phyloP scores from a whole-genome alignment of 805 yeast species.

The Teunomyces gatunensis region DNA sequence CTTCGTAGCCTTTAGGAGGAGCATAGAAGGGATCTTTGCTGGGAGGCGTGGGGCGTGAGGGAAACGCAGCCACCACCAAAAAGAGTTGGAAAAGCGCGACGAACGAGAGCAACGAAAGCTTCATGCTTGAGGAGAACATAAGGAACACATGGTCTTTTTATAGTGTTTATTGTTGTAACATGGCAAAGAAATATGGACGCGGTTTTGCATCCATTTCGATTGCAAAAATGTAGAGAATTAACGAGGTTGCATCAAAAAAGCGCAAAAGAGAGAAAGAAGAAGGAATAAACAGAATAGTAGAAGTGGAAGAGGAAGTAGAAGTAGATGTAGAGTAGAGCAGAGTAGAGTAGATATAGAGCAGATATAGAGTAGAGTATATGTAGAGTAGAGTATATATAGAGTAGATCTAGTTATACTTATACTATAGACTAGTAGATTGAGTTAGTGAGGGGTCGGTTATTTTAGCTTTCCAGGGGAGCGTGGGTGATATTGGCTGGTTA shows the following conservation, averaged over 20 bases:
- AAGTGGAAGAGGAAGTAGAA: no score
- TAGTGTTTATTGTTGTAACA: not conserved
- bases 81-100: not conserved
- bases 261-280: not conserved
- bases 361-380: no score
- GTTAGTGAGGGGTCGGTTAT: no score
- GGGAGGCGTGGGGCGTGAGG: not conserved
- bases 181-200: not conserved
- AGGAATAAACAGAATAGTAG: no score
- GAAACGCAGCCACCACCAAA: not conserved
- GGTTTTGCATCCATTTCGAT: not conserved
- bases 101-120: not conserved
- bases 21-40: conserved; percentile 23
- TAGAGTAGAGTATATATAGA: no score
- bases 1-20: conserved; percentile 22
- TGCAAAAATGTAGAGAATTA: not conserved
- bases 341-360: no score
- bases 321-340: no score
- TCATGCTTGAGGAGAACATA: not conserved
- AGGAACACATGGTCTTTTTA: not conserved
- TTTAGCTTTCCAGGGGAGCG: no score
- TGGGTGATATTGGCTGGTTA: no score
- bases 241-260: not conserved
- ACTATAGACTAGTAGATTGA: no score
- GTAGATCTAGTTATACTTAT: no score